Base-by-base conservation (phyloP, 495 filamentous ascomycete genomes). In the Aspergillus sclerotiicarbonarius region DNA sequence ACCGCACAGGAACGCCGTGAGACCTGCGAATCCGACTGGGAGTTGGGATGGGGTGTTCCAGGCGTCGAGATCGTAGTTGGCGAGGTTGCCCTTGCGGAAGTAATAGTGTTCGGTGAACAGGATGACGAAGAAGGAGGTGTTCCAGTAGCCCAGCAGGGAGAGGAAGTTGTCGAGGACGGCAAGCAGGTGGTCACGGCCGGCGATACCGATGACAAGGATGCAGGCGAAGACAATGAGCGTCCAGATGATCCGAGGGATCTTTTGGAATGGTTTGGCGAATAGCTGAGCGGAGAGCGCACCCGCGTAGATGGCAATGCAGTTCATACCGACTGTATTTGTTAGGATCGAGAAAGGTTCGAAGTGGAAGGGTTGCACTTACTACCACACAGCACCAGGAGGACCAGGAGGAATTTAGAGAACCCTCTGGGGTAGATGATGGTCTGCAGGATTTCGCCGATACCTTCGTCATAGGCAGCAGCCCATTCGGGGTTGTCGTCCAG, bases 401-500 rank as follows among this genome's bases (percentile, higher is more conserved):
- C 77, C 0, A 87, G 72, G 13, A 81, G 67, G 66, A 86, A 80
- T 57, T 87, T 85, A 48, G 84, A 80, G 58, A 86, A 83, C 16
- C 79, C 78, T 30, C 66, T 62, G 0, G 86, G 85, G 48, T 83
- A 75, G 30, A 84, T 70, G 56, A 84, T 77, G 6, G 69, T 63
- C 51, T 81, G 70, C 55, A 88, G 69, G 12, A 87, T 65, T 51
- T 81, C 80, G 20, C 86, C 85, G n/a, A 88, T 76, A 12, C 84
- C 84, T 13, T 64, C 53, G 2, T 77, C 66, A 59, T 84, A 82
- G 6, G 81, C 73, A 10, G 69, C 73, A 0, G 59, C 61, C 77
- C 80, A 82, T 41, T 75, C 70, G 0, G 74, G 64, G 29, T 78
- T 79, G 52, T 68, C 76, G 50, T 74, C 62, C n/a, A 85, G 67